phyloP scores from a whole-genome alignment of 2,329 filamentous ascomycete species.

The Zelopaecilomyces penicillatus region DNA sequence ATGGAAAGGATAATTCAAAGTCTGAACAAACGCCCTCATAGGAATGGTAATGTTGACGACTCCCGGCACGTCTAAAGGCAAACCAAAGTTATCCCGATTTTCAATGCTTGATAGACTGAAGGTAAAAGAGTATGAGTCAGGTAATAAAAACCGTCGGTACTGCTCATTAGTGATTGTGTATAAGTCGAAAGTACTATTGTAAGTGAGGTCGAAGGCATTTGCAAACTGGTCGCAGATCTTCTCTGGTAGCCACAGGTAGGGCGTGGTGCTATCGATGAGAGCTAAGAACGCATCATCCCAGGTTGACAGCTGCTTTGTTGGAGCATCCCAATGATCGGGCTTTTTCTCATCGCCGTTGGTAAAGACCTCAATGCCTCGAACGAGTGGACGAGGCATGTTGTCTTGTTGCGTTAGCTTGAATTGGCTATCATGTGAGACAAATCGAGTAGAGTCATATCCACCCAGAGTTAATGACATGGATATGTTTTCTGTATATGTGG shows the following conservation, averaged over 20 bases:
- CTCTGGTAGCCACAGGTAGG: slow-evolving; percentile 55
- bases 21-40: slow-evolving; percentile 40
- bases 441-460: slow-evolving; percentile 58
- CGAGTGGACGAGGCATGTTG: slow-evolving; percentile 49
- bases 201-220: slow-evolving; percentile 52
- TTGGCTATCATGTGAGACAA: slow-evolving; percentile 49
- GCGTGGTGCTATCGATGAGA: slow-evolving; percentile 55
- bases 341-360: slow-evolving; percentile 18
- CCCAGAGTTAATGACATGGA: slow-evolving; percentile 58
- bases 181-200: slow-evolving; percentile 53
- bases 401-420: slow-evolving; percentile 50
- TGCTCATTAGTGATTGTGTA: slow-evolving; percentile 56
- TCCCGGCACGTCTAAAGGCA: slow-evolving; percentile 38
- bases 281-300: slow-evolving; percentile 42
- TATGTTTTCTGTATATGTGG: slow-evolving; percentile 21
- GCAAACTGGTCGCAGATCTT: slow-evolving; percentile 57
- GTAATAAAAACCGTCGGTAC: slow-evolving; percentile 35
- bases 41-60: slow-evolving; percentile 50
- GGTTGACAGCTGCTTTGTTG: slow-evolving; percentile 28
- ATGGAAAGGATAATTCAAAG: slow-evolving; percentile 41
- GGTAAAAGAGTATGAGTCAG: slow-evolving; percentile 42
- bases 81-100: slow-evolving; percentile 43
- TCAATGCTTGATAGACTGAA: slow-evolving; percentile 50
- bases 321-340: slow-evolving; percentile 31
- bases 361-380: slow-evolving; percentile 47